Evolutionary conservation across 23 red algal species (phyloP), one percentile per base, ranked within the genome.

Genomic region (Gracilaria vermiculophylla): DNA sequence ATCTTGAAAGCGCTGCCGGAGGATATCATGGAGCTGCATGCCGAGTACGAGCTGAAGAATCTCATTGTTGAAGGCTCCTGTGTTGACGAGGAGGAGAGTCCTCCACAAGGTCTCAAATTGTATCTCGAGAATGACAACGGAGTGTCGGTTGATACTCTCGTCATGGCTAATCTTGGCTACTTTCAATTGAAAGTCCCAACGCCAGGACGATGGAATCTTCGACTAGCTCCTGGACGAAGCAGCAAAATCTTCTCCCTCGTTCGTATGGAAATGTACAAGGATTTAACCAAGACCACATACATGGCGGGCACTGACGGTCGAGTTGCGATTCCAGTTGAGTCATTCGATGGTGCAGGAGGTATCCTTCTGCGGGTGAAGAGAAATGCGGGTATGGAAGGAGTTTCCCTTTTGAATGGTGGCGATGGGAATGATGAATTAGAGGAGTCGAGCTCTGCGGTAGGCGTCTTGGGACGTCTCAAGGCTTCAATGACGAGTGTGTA

Each of bases 141-240:
- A 1, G 58, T 79, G 10, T 65, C 69, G 23, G 85, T 73, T 17
- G 97, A 99, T 75, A 99, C 97, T 0, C 36, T 99, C 20, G 97
- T 99, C 5, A 99, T 99, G 97, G 88, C 78, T 21, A 95, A 95
- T 42, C 57, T 95, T 76, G 97, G 97, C 36, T 99, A 99, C 61
- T 99, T 94, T 87, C 97, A 99, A 72, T 78, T 99, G 0, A 89
- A 90, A 65, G 81, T 89, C 20, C 60, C 91, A 7, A 62, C 65
- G 29, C 95, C 95, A 20, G 92, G 92, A 25, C 56, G 66, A 36
- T 99, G 92, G 97, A 49, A 79, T 23, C 54, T 99, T 6, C 49
- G 56, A 23, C 29, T 94, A 36, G 90, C 91, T 20, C 45, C 49
- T 70, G 80, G 80, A 20, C 51, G 48, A 32, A 84, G 90, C 53